phyloP scores from a whole-genome alignment of 176 grass and related monocot genomes.

The Oryza glumipatula region DNA sequence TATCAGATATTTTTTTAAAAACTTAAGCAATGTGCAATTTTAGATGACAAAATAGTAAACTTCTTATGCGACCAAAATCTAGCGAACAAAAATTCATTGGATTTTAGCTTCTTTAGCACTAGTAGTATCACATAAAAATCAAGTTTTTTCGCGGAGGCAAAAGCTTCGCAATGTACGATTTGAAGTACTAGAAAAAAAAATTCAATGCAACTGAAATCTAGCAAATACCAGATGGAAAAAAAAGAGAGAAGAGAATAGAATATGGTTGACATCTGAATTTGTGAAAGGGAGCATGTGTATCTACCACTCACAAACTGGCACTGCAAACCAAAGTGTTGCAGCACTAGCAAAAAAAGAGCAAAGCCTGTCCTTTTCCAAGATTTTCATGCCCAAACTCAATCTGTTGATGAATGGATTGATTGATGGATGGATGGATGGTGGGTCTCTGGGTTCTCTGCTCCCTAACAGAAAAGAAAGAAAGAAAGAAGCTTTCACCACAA shows the following conservation, averaged over 20 bases:
- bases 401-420: no score
- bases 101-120: no score
- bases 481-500: background rate
- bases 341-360: background rate
- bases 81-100: background rate
- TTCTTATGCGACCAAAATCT: background rate
- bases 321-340: background rate
- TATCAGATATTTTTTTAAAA: no score
- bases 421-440: background rate
- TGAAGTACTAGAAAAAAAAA: no score
- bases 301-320: background rate
- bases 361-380: no score
- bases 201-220: background rate
- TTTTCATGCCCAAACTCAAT: background rate
- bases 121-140: no score
- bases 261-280: slow-evolving; percentile 26
- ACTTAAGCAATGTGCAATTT: background rate
- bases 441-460: background rate
- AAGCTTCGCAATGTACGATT: no score
- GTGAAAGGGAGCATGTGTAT: background rate
- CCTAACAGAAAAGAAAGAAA: background rate
- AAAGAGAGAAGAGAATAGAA: background rate
- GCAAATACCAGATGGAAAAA: background rate
- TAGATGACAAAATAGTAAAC: no score
- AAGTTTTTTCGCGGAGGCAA: no score